A percentile compares a stretch with the other conserved stretches of the same genome.
Conservation (phyloP, 305 asterid genomes). For the Fraxinus velutina region DNA sequence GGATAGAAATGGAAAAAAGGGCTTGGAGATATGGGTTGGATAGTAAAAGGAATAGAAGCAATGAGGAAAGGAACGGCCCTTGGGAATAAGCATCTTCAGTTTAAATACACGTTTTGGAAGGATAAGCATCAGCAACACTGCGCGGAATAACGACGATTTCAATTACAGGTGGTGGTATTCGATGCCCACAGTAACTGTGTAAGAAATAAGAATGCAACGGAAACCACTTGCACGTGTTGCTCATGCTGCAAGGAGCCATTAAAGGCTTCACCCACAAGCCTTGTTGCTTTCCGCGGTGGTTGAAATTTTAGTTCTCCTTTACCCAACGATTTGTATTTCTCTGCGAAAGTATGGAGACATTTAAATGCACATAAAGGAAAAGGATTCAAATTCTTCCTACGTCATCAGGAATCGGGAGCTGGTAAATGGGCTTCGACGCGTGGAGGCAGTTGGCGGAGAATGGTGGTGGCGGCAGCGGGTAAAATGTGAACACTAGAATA, state of each 20-base stretch:
- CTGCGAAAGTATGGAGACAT: not conserved
- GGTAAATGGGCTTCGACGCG: not conserved
- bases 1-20: slow-evolving; percentile 21
- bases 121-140: not conserved
- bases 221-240: not conserved
- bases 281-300: not conserved
- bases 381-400: not conserved
- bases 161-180: not conserved
- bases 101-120: slow-evolving; percentile 31
- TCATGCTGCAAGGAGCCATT: not conserved
- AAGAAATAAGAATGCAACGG: not conserved
- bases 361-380: not conserved
- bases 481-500: not conserved
- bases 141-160: not conserved
- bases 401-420: not conserved
- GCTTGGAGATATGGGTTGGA: not conserved
- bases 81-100: slow-evolving; percentile 30
- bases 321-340: not conserved
- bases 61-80: too few species aligned
- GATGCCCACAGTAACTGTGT: not conserved
- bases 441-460: not conserved
- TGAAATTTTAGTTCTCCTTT: not conserved
- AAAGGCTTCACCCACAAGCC: not conserved
- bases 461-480: not conserved
- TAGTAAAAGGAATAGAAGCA: not conserved